phyloP scores from a whole-genome alignment of 169 alveolate species.

The Perkinsus chesapeaki region DNA sequence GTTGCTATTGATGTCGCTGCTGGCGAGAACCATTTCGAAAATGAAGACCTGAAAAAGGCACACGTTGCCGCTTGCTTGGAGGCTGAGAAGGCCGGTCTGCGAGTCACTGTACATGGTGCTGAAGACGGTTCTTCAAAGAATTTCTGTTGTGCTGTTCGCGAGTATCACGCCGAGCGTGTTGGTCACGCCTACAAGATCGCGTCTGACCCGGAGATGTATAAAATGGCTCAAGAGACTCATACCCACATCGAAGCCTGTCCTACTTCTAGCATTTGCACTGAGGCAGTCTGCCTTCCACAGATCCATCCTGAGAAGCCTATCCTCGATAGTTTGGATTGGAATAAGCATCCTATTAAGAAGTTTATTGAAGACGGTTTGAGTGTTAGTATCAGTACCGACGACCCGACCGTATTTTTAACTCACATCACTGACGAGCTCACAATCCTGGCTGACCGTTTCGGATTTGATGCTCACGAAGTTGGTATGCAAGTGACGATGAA shows the following conservation, averaged over 20 bases:
- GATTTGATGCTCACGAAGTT: neutral
- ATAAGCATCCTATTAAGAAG: neutral
- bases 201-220: neutral
- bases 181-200: neutral
- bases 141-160: neutral
- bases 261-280: neutral
- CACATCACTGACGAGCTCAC: neutral
- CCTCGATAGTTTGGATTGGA: neutral
- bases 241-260: neutral
- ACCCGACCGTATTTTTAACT: neutral
- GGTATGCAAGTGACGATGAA: neutral
- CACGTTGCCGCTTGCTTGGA: neutral
- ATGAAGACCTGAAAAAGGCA: neutral
- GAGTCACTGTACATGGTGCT: neutral
- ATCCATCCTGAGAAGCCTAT: neutral
- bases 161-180: neutral
- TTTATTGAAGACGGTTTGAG: neutral
- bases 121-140: neutral
- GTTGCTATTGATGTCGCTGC: neutral
- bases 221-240: neutral
- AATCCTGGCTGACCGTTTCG: neutral
- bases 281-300: neutral
- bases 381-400: neutral
- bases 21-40: neutral
- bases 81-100: constrained; percentile 1